Evolutionary conservation across 2,329 filamentous ascomycete species (phyloP), one percentile per base, ranked within the genome.

Genomic region (Xylaria sp.): DNA sequence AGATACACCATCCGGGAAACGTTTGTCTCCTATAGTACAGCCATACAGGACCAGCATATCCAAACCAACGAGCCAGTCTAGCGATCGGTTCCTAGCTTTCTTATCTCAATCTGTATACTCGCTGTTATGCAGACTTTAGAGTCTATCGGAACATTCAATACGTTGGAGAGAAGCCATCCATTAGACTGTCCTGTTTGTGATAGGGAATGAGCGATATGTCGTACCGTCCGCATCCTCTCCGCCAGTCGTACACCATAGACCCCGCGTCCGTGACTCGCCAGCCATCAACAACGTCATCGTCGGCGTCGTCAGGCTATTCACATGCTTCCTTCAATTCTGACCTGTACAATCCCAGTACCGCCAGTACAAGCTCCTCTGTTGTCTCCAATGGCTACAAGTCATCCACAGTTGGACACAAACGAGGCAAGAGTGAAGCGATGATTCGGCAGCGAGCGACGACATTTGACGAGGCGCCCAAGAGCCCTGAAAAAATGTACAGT

Each of bases 371-470:
- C 68, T 92, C 90, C 17, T 94, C 92, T 33, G 84, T 87, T 66
- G 84, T 84, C n/a, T 92, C 91, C 35, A 87, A 86, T 74, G 81
- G 81, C 47, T 85, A 86, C 75, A 76, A 77, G 62, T 74, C 74
- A 63, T 67, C 68, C 28, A 69, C 59, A 35, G 71, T 77, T 63
- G 82, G 83, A 51, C 92, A 94, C 73, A 90, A 88, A 76, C 87
- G 92, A 74, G 91, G 91, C 64, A 84, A 88, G 76, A 94, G 91
- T 78, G 91, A 95, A 80, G 85, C 85, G 60, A 83, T 83, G 31
- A 61, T 73, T 63, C 81, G 82, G 45, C 83, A 87, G 72, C 78
- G 78, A 61, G 73, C 81, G 77, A 76, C 82, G 73, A 78, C 81
- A 73, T 68, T 72, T 28, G 75, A 80, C 73, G 75, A 81, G 66